Base-by-base conservation (phyloP, 2,329 filamentous ascomycete genomes). In the Monosporascus sp. region DNA sequence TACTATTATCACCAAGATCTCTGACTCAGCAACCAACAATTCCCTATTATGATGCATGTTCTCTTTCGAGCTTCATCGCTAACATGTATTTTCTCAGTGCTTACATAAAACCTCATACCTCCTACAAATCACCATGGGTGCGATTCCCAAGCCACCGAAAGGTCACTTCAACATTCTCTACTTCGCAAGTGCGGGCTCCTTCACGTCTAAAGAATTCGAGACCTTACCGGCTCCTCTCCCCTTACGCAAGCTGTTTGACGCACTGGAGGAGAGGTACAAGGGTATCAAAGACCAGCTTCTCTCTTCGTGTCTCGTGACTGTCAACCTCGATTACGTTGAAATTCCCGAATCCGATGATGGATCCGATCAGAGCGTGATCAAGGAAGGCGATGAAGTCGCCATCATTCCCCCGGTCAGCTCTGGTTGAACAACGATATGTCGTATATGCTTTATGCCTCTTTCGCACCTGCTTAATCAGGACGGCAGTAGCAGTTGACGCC, bases 341-440 rank as follows among this genome's bases (percentile, higher is more conserved):
- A 62, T 90, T 11, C 74, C 77, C 5, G 76, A 76, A 41, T 71
- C 72, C 34, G 70, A 70, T 19, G 71, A 71, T 47, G 73, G 72
- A 19, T 64, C 64, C 17, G 65, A 66, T 8, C 73, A 73, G 17
- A 61, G 76, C 26, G 67, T 82, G 52, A 87, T 95, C 53, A 72
- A 83, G 50, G 83, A 83, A 57, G 88, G 86, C 27, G 90, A 95
- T 66, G 91, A 95, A 73, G 89, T 95, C 52, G 91, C 88, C 43
- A 87, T 95, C 37, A 93, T 95, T 53, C 90, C 91, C 36, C 90
- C 91, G 9, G 91, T 95, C 60, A 95, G 90, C 76, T 91, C 90
- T 38, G 90, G 90, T 5, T 94, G 71, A 79, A 45, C 7, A 31
- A 48, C 5, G n/a, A n/a, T n/a, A 17, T 27, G 20, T 34, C 5